Evolutionary conservation across 1,139 yeast species (phyloP), one percentile per base, ranked within the genome.

Genomic region (Taphrina betulina): DNA sequence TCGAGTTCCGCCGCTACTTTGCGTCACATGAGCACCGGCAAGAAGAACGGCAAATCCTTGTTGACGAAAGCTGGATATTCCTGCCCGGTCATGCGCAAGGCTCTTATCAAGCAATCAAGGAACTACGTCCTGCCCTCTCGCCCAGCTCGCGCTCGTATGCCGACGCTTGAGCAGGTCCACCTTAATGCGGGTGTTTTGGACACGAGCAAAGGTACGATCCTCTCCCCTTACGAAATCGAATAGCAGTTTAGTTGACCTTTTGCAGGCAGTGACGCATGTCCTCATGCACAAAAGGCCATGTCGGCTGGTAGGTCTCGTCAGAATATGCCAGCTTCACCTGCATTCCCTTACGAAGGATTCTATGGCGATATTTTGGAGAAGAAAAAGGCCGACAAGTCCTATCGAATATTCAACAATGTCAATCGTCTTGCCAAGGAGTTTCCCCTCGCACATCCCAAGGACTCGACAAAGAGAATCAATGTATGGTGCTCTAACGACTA

Each of bases 401-500:
- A 92, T 74, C 84, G 99, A 66, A 90, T 79, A 70, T 92, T 92
- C 78, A 92, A 94, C 79, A 92, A 92, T 76, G 89, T 92, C 74
- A 92, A 92, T 75, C 83, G 99, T 64, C 78, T 92, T 66, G 97
- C 97, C 53, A 77, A 82, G 62, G 96, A 90, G 68, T 92, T 88
- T 68, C 99, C 99, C 42, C 75, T 74, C 66, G 98, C 98, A 42
- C 98, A 92, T 68, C 80, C 94, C 63, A 77, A 82, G 55, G 64
- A 71, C 43, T 90, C 83, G 67, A 68, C 67, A 53, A 95, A 88
- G 65, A 85, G 86, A 69, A 98, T 92, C 60, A 87, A 95, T 58
- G 98, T 92, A 58, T 92, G 98, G 98, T 92, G 98, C 68, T 89
- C 97, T 43, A 92, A 92, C 70, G 99, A 92, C 71, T 92, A 92